These are phyloP conservation scores for Exophiala bonariae DNA, from an alignment of 2,329 filamentous ascomycete species.

Conservation along the genomic window DNA sequence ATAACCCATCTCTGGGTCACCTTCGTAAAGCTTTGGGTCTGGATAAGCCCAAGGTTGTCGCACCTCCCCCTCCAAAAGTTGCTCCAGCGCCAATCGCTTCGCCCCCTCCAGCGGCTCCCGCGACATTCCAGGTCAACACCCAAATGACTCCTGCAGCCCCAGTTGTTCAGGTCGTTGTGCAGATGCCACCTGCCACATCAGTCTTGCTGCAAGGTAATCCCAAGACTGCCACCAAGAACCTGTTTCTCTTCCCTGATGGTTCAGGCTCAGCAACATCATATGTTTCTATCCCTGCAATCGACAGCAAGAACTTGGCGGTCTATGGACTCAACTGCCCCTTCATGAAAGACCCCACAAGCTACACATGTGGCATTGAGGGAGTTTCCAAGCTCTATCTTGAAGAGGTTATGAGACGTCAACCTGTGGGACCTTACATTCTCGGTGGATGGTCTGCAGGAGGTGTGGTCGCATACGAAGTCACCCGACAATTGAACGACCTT, in stretches of 20 bases:
- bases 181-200: conserved; percentile 42
- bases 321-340: conserved; percentile 47
- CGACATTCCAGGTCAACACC: conserved; percentile 28
- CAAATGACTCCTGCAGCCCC: conserved; percentile 28
- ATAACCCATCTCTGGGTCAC: conserved; percentile 43
- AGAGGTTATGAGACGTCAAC: conserved; percentile 34
- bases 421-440: conserved; percentile 39
- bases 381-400: conserved; percentile 31
- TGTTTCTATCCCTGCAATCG: conserved; percentile 41
- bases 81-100: conserved; percentile 12
- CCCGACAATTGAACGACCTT: conserved; percentile 29
- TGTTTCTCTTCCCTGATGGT: conserved; percentile 48
- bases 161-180: conserved; percentile 24
- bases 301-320: conserved; percentile 40
- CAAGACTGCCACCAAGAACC: conserved; percentile 40
- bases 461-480: conserved; percentile 38
- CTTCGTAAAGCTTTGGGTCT: conserved; percentile 40
- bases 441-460: conserved; percentile 41
- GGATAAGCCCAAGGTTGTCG: conserved; percentile 35
- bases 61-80: conserved; percentile 31
- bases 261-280: conserved; percentile 49
- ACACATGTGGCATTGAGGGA: conserved; percentile 31
- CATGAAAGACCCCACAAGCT: conserved; percentile 38
- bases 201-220: conserved; percentile 45
- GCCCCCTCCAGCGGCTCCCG: conserved; percentile 25